phyloP scores from a whole-genome alignment of 2,329 filamentous ascomycete species.

The Aspergillus udagawae region DNA sequence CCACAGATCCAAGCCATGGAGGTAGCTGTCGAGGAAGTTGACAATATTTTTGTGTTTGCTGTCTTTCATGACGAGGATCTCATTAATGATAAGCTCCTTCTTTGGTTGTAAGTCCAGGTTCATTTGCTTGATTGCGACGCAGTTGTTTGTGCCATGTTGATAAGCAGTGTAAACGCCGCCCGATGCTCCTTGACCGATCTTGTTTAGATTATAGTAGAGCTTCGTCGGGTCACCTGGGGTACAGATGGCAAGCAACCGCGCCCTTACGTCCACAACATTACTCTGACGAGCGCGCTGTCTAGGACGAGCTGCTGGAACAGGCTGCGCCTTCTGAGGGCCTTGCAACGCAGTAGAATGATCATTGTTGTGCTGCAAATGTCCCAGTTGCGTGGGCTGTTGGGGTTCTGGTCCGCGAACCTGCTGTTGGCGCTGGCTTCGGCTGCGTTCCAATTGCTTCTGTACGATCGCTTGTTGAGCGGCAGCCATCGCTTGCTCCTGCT shows the following conservation, averaged over 20 bases:
- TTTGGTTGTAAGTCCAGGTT: conserved; percentile 97
- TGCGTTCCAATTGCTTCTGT: conserved; percentile 64
- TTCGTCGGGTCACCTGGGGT: conserved; percentile 83
- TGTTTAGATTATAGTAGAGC: conserved; percentile 81
- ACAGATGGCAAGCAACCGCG: conserved; percentile 82
- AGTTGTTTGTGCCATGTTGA: conserved; percentile 74
- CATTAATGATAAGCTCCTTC: conserved; percentile 98
- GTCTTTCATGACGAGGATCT: conserved; percentile 98
- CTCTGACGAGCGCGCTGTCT: conserved; percentile 76
- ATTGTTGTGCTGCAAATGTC: conserved; percentile 34
- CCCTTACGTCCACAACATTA: conserved; percentile 75
- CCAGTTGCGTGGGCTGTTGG: conserved; percentile 20
- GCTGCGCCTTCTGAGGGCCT: conserved; percentile 27
- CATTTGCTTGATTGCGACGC: conserved; percentile 99
- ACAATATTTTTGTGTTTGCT: conserved; percentile 98
- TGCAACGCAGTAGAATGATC: conserved; percentile 37
- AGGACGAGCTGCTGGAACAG: conserved; percentile 60
- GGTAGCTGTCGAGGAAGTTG: conserved; percentile 97
- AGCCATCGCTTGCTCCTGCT: conserved; percentile 80
- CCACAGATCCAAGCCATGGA: conserved; percentile 88
- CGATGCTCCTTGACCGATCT: conserved; percentile 96
- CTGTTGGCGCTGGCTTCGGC: conserved; percentile 67
- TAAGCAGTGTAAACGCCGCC: conserved; percentile 93
- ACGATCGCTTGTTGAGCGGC: conserved; percentile 74
- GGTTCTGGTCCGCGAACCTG: conserved; percentile 55